Evolutionary conservation across 2,329 filamentous ascomycete genomes (phyloP), one percentile per base, ranked within the genome.

Genomic region (Fonsecaea nubica): DNA sequence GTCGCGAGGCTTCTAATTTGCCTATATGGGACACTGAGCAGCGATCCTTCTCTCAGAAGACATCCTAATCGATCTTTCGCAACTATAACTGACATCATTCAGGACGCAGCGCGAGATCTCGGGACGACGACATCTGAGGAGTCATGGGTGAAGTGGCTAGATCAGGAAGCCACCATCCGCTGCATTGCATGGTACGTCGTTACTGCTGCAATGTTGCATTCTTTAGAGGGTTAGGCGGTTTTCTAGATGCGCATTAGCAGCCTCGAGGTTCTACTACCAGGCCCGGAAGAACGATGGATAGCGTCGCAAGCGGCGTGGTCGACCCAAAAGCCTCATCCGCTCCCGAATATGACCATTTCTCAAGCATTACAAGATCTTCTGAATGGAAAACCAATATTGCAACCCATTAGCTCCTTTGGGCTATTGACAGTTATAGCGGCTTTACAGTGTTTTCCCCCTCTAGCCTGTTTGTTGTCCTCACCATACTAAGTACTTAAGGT

Each of bases 401-500:
- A 52, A 13, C 48, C 5, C 25, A 12, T 52, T 9, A 12, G 48
- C 25, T 52, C 48, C 4, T 52, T 52, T 32, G 48, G 48, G 48
- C 48, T 52, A 21, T 52, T 52, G n/a, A 52, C n/a, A 21, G 48
- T 52, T 4, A 52, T 52, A 52, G n/a, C 48, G 21, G 48, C 18
- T 21, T 52, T 52, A n/a, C 48, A 52, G 18, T 21, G 48, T 52
- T 25, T n/a, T n/a, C n/a, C n/a, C n/a, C n/a, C n/a, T n/a, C n/a
- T n/a, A n/a, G n/a, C n/a, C n/a, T n/a, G n/a, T n/a, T n/a, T n/a
- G n/a, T n/a, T n/a, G n/a, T n/a, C n/a, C n/a, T n/a, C n/a, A n/a
- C n/a, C n/a, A n/a, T n/a, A n/a, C n/a, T n/a, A n/a, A n/a, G n/a
- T n/a, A n/a, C n/a, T n/a, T n/a, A n/a, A n/a, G n/a, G n/a, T n/a